These are phyloP conservation scores for Candida adriatica DNA, from an alignment of 805 yeast genomes.

Conservation along the genomic window DNA sequence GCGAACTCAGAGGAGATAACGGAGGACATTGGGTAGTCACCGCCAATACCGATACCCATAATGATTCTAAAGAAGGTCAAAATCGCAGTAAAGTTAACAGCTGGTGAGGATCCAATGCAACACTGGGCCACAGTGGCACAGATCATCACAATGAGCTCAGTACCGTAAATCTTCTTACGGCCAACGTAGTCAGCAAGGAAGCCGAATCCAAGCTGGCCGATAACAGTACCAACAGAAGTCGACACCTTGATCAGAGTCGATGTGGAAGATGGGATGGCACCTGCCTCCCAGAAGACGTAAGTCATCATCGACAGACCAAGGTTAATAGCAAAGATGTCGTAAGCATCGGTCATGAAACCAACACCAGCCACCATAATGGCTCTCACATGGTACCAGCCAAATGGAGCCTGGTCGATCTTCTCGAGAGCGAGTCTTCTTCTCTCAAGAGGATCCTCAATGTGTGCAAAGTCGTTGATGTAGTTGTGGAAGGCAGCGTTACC, in stretches of 20 bases:
- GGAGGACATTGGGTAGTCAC: constrained; percentile 93
- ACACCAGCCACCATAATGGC: constrained; percentile 87
- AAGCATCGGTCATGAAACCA: constrained; percentile 89
- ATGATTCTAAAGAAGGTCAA: constrained; percentile 73
- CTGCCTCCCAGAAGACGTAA: constrained; percentile 63
- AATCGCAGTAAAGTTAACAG: constrained; percentile 65
- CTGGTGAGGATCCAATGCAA: constrained; percentile 63
- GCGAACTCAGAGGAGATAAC: constrained; percentile 89
- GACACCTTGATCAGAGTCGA: constrained; percentile 75
- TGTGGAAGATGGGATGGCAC: constrained; percentile 61
- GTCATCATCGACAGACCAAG: constrained; percentile 74
- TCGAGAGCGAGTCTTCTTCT: constrained; percentile 82
- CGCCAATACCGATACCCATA: constrained; percentile 96
- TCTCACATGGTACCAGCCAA: constrained; percentile 79
- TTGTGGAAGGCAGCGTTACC: constrained; percentile 88
- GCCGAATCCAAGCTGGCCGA: constrained; percentile 87
- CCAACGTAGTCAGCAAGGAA: constrained; percentile 74
- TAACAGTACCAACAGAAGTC: constrained; percentile 89
- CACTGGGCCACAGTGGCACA: constrained; percentile 74
- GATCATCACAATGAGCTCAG: constrained; percentile 80
- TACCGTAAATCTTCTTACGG: constrained; percentile 82
- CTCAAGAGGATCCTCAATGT: constrained; percentile 77
- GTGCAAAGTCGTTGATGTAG: constrained; percentile 70
- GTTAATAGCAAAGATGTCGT: constrained; percentile 87
- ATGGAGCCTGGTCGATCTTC: constrained; percentile 71